These are phyloP conservation scores for Aspergillus nanangensis DNA, from an alignment of 495 filamentous ascomycete genomes.

Conservation along the genomic window DNA sequence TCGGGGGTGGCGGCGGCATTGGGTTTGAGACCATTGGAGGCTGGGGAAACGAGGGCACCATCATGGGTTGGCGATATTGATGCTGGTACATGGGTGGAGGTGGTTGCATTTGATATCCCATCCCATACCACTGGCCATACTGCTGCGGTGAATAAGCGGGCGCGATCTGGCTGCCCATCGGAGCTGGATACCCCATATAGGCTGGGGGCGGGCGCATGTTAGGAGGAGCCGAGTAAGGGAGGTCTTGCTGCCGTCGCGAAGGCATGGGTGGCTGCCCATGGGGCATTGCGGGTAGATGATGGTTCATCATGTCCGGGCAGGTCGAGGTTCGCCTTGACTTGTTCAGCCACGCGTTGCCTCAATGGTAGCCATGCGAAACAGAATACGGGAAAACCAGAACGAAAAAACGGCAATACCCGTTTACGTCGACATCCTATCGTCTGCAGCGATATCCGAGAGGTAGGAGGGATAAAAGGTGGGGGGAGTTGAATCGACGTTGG, in stretches of 20 bases:
- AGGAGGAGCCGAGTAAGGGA: slow-evolving; percentile 38
- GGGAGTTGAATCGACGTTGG: not conserved
- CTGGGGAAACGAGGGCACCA: slow-evolving; percentile 46
- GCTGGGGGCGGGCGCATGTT: slow-evolving; percentile 42
- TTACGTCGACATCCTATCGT: slow-evolving; percentile 38
- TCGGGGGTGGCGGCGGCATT: slow-evolving; percentile 31
- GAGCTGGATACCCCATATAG: slow-evolving; percentile 43
- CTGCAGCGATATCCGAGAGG: slow-evolving; percentile 1
- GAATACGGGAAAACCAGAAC: slow-evolving; percentile 18
- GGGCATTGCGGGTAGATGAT: slow-evolving; percentile 48
- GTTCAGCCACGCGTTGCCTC: slow-evolving; percentile 41
- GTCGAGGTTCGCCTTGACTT: slow-evolving; percentile 33
- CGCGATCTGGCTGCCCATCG: slow-evolving; percentile 42
- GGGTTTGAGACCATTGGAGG: slow-evolving; percentile 40
- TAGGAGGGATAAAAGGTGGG: not conserved
- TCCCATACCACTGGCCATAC: slow-evolving; percentile 43
- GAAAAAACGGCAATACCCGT: slow-evolving; percentile 16
- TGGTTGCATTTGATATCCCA: slow-evolving; percentile 44
- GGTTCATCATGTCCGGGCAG: slow-evolving; percentile 50
- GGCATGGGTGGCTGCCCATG: slow-evolving; percentile 53
- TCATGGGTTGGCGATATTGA: slow-evolving; percentile 40
- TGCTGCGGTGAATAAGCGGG: slow-evolving; percentile 40
- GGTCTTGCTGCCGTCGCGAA: slow-evolving; percentile 46
- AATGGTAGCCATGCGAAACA: slow-evolving; percentile 41
- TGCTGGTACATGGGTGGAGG: slow-evolving; percentile 35